Percentiles rank a stretch among this genome's conserved stretches.
phyloP scores from a whole-genome alignment of 2,329 filamentous ascomycete species.

The Pseudogymnoascus verrucosus region DNA sequence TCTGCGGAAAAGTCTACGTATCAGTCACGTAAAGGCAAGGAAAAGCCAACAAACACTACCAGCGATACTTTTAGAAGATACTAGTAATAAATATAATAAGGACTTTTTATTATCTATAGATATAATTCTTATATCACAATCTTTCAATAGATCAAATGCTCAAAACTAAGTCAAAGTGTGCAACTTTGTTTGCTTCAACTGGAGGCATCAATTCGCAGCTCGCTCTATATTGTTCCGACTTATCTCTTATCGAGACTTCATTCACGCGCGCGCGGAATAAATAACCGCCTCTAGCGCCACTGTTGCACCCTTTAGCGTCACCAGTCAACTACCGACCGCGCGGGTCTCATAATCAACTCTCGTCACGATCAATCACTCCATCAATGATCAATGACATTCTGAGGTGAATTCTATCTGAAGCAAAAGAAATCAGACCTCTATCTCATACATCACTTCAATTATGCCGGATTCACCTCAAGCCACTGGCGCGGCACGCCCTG shows the following conservation, averaged over 20 bases:
- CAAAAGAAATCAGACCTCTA: background rate
- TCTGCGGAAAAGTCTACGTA: background rate
- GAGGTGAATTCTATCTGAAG: background rate
- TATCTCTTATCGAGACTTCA: background rate
- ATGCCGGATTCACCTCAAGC: constrained; percentile 5
- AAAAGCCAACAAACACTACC: background rate
- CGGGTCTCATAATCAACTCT: constrained; percentile 3
- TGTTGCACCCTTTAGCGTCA: background rate
- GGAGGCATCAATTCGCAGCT: background rate
- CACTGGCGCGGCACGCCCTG: background rate
- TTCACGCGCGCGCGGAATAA: background rate
- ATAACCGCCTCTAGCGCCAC: background rate
- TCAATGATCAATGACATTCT: background rate
- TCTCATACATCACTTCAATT: background rate
- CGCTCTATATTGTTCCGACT: background rate
- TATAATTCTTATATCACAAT: background rate
- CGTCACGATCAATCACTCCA: background rate
- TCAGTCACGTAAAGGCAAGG: background rate
- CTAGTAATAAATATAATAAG: background rate
- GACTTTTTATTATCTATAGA: background rate
- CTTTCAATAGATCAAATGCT: background rate
- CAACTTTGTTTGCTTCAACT: background rate
- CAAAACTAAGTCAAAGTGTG: background rate
- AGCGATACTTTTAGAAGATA: background rate
- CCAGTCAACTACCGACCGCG: constrained; percentile 1